Conservation (phyloP, 164 flowering plant genomes). For the Houttuynia cordata region DNA sequence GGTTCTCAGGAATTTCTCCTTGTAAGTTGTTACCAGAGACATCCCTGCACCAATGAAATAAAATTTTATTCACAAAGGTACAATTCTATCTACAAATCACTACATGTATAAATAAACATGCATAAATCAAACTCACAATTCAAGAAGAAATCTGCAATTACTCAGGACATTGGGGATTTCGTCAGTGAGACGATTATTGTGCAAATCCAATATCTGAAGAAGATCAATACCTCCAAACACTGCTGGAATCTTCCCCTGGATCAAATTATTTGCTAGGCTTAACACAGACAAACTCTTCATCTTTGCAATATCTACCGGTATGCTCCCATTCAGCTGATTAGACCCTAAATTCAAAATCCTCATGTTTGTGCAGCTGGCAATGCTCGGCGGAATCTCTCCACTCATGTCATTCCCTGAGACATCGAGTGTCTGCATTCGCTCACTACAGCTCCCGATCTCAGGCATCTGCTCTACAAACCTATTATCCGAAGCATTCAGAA, state of each 20-base stretch:
- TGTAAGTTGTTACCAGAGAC: constrained; percentile 64
- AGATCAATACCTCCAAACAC: constrained; percentile 56
- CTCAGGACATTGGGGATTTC: constrained; percentile 46
- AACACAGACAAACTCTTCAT: constrained; percentile 40
- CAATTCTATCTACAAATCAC: constrained; percentile 8
- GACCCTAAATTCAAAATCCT: constrained; percentile 53
- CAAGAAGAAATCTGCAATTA: constrained; percentile 72
- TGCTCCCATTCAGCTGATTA: constrained; percentile 53
- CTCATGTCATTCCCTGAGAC: constrained; percentile 50
- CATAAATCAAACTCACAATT: constrained; percentile 60
- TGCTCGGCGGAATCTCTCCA: constrained; percentile 52
- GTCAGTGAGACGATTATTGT: constrained; percentile 58
- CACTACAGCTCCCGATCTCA: constrained; percentile 34
- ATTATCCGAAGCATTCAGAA: constrained; percentile 65
- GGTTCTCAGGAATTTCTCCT: constrained; percentile 56
- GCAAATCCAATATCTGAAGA: constrained; percentile 71
- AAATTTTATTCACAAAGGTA: constrained; percentile 2
- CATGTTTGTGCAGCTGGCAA: constrained; percentile 43
- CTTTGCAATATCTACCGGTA: constrained; percentile 42
- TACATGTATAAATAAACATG: not conserved
- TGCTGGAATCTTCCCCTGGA: constrained; percentile 54
- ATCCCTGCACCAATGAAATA: constrained; percentile 57
- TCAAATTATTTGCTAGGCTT: constrained; percentile 51
- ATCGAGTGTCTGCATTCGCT: constrained; percentile 41
- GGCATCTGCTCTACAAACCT: constrained; percentile 52